Evolutionary conservation across 192 early-diverging fungal species (phyloP).

Genomic region (Dimargaris verticillata): DNA sequence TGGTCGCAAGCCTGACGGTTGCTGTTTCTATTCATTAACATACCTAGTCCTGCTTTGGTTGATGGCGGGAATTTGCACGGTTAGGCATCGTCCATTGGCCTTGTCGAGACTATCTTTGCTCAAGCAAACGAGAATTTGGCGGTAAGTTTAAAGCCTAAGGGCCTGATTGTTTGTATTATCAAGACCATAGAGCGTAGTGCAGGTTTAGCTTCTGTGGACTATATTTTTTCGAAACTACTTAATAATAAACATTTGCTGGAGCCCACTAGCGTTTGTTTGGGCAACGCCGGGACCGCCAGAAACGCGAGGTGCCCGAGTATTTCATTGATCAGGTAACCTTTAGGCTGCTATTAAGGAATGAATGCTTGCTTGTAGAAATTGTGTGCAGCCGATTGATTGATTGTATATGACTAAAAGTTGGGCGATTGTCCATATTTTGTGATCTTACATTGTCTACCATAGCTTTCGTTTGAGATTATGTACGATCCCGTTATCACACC

Average conservation of each 20-base stretch:
- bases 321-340: constrained; percentile 58
- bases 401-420: too few species aligned
- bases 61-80: background rate
- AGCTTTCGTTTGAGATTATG: too few species aligned
- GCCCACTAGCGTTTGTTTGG: constrained; percentile 31
- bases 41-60: background rate
- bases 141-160: background rate
- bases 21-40: background rate
- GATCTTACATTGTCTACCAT: too few species aligned
- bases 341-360: too few species aligned
- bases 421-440: too few species aligned
- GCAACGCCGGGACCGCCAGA: constrained; percentile 20
- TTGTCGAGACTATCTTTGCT: background rate
- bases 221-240: background rate
- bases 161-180: background rate
- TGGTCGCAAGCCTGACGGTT: too few species aligned
- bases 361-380: too few species aligned
- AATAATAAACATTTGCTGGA: constrained; percentile 24
- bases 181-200: background rate
- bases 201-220: background rate
- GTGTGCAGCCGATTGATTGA: too few species aligned
- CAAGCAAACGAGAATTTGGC: background rate
- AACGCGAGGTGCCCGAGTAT: constrained; percentile 36
- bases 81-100: background rate
- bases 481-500: constrained; percentile 52